Evolutionary conservation across 495 filamentous ascomycete genomes (phyloP).

Genomic region (Aspergillus funiculosus): DNA sequence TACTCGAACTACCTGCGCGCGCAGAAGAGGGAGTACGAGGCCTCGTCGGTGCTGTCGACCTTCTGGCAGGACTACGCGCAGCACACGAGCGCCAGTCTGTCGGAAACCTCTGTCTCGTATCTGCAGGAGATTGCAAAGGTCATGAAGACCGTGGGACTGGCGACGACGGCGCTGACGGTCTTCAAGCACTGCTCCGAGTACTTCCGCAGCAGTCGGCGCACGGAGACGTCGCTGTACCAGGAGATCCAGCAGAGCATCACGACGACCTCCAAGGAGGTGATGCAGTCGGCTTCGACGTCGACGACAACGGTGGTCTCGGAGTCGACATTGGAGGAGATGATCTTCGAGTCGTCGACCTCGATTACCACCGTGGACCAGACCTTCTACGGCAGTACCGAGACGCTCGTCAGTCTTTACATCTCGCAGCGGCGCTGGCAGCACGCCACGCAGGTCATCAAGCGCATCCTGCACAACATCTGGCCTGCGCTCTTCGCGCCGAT

Average conservation of each 20-base stretch:
- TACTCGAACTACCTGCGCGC: constrained; percentile 33
- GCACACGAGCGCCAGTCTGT: constrained; percentile 21
- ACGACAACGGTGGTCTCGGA: constrained; percentile 28
- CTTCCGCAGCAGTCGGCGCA: constrained; percentile 24
- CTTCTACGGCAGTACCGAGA: constrained; percentile 30
- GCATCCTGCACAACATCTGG: constrained; percentile 33
- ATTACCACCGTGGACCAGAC: constrained; percentile 26
- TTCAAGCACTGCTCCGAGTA: constrained; percentile 34
- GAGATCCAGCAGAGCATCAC: constrained; percentile 31
- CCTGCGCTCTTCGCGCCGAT: constrained; percentile 31
- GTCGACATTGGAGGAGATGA: constrained; percentile 33
- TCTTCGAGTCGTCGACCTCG: constrained; percentile 23
- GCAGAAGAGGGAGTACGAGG: constrained; percentile 32
- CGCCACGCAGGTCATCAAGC: constrained; percentile 35
- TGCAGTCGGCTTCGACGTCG: constrained; percentile 20
- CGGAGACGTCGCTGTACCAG: constrained; percentile 25
- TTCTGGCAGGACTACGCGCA: constrained; percentile 38
- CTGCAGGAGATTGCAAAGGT: constrained; percentile 33
- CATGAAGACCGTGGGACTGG: constrained; percentile 35
- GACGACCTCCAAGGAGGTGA: constrained; percentile 25
- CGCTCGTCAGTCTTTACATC: constrained; percentile 27
- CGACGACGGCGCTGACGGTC: constrained; percentile 30
- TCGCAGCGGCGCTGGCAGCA: constrained; percentile 39
- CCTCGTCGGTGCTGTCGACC: constrained; percentile 33
- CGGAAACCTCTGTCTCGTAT: constrained; percentile 26